A percentile compares a stretch with the other conserved stretches of the same genome.
phyloP scores from a whole-genome alignment of 257 asterid genomes.

The Rehmannia glutinosa region DNA sequence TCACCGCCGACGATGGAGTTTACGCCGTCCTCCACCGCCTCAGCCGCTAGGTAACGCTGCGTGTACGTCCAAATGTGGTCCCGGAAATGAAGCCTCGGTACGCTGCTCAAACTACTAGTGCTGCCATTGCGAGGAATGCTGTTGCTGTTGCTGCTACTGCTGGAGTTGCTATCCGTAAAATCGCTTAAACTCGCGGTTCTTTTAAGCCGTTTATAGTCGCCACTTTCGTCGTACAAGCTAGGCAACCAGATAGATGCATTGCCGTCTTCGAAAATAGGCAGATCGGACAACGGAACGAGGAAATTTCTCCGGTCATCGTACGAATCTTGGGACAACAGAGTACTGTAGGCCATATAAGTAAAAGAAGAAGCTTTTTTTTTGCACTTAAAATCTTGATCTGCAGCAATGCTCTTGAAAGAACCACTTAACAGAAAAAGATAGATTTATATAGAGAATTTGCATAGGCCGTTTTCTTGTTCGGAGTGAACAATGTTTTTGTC shows the following conservation, averaged over 20 bases:
- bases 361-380: neutral
- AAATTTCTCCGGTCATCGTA: constrained; percentile 19
- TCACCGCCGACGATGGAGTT: constrained; percentile 17
- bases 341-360: constrained; percentile 34
- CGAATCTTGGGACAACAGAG: constrained; percentile 30
- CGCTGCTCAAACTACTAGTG: constrained; percentile 35
- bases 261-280: constrained; percentile 30
- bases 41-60: constrained; percentile 58
- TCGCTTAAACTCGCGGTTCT: constrained; percentile 28
- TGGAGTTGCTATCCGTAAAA: constrained; percentile 20
- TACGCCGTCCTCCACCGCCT: constrained; percentile 49
- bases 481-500: constrained; percentile 29
- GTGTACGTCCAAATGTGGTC: constrained; percentile 61
- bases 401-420: constrained; percentile 58
- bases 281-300: too few species aligned
- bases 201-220: constrained; percentile 43
- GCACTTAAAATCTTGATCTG: constrained; percentile 16
- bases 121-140: constrained; percentile 38
- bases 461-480: constrained; percentile 30
- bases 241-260: constrained; percentile 32
- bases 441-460: constrained; percentile 22
- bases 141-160: constrained; percentile 17
- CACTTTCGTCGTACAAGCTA: constrained; percentile 28
- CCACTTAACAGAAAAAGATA: constrained; percentile 32
- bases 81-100: constrained; percentile 51